phyloP scores from a whole-genome alignment of 108 stramenopile species.

The Cyclotella cryptica region DNA sequence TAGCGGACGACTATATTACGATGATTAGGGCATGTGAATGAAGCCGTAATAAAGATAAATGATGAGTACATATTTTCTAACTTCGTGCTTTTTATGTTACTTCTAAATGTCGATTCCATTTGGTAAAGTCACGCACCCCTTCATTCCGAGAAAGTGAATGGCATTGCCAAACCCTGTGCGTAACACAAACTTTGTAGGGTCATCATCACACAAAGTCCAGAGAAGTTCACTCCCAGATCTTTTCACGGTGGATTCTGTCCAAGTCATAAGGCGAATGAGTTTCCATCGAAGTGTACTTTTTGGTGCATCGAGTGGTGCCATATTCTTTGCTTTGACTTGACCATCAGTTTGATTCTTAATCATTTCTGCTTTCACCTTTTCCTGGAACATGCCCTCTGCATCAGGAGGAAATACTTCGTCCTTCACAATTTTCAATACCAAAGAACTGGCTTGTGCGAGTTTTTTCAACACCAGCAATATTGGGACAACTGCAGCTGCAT shows the following conservation, averaged over 20 bases:
- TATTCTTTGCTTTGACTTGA: constrained; percentile 57
- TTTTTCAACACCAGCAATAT: constrained; percentile 71
- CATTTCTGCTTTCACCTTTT: constrained; percentile 39
- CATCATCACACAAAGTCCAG: constrained; percentile 77
- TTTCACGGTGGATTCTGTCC: constrained; percentile 80
- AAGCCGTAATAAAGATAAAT: not conserved
- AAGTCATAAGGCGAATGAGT: constrained; percentile 77
- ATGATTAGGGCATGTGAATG: not conserved
- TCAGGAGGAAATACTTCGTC: constrained; percentile 70
- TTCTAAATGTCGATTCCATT: constrained; percentile 23
- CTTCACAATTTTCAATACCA: constrained; percentile 52
- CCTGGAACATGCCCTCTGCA: constrained; percentile 42
- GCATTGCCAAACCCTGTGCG: constrained; percentile 89
- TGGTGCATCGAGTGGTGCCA: constrained; percentile 87
- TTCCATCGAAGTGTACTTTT: constrained; percentile 73
- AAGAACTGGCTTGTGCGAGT: constrained; percentile 44
- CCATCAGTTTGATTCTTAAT: constrained; percentile 29
- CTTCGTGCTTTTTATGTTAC: not conserved
- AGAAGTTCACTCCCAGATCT: constrained; percentile 78
- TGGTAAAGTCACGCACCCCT: constrained; percentile 77
- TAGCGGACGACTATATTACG: too few species aligned
- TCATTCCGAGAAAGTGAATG: constrained; percentile 72
- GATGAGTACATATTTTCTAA: not conserved
- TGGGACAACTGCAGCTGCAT: constrained; percentile 71
- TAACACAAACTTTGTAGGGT: constrained; percentile 73